Conservation (phyloP, 345 rosid genomes). For the Salix viminalis region DNA sequence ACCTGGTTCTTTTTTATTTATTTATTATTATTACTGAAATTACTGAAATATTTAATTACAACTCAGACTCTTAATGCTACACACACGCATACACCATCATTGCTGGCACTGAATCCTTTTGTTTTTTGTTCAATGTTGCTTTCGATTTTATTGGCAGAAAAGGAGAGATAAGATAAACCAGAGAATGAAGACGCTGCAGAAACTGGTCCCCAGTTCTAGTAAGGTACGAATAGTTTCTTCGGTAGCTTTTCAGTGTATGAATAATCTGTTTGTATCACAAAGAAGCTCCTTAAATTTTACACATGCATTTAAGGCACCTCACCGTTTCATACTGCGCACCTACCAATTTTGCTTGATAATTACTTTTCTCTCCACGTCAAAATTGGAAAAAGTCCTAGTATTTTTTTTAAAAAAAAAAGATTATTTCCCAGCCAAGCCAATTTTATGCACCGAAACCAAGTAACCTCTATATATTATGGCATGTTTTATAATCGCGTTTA, state of each 20-base stretch:
- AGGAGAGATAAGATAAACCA: slow-evolving; percentile 97
- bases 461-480: no score
- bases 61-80: not conserved
- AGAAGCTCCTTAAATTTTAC: not conserved
- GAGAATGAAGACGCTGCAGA: slow-evolving; percentile 95
- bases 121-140: not conserved
- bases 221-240: slow-evolving; percentile 48
- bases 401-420: not conserved
- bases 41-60: not conserved
- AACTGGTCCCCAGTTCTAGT: slow-evolving; percentile 90
- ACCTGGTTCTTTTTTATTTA: not conserved
- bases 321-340: not conserved
- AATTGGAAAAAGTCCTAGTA: not conserved
- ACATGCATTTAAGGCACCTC: not conserved
- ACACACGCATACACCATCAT: not conserved
- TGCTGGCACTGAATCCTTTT: not conserved
- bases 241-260: not conserved
- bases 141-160: slow-evolving; percentile 45
- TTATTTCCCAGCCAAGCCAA: not conserved
- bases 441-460: not conserved
- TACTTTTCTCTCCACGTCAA: not conserved
- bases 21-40: not conserved
- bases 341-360: not conserved
- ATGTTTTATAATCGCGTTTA: no score
- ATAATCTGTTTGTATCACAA: not conserved